Conservation (phyloP, 306 rosid genomes). For the Vigna radiata region DNA sequence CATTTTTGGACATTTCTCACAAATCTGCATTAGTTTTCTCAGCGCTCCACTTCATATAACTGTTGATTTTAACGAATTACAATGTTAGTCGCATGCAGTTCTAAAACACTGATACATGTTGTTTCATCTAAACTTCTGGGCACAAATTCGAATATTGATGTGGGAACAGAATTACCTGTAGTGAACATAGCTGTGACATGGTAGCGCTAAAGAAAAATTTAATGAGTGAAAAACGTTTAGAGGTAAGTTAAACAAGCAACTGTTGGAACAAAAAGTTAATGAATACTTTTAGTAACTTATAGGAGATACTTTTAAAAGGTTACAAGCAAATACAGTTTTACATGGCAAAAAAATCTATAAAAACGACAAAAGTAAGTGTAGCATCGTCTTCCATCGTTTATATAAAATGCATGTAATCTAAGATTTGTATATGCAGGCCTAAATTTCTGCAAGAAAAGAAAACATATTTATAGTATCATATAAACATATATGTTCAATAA, state of each 20-base stretch:
- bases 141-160: neutral
- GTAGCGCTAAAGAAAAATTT: no score
- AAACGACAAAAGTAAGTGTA: no score
- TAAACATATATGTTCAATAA: no score
- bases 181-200: neutral
- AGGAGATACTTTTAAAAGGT: neutral
- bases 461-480: no score
- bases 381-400: no score
- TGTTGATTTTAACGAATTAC: neutral
- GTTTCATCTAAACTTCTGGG: neutral
- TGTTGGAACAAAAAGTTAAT: neutral
- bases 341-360: no score
- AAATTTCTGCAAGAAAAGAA: no score
- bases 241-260: neutral
- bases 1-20: conserved; percentile 41
- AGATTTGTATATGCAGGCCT: no score
- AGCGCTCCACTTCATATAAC: neutral
- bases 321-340: no score
- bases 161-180: neutral
- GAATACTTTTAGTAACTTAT: neutral
- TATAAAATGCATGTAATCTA: no score
- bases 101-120: neutral
- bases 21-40: neutral
- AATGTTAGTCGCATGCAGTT: neutral
- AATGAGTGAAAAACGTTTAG: no score